These are phyloP conservation scores for Hymenoscyphus linearis DNA, from an alignment of 2,329 filamentous ascomycete genomes.

Conservation along the genomic window DNA sequence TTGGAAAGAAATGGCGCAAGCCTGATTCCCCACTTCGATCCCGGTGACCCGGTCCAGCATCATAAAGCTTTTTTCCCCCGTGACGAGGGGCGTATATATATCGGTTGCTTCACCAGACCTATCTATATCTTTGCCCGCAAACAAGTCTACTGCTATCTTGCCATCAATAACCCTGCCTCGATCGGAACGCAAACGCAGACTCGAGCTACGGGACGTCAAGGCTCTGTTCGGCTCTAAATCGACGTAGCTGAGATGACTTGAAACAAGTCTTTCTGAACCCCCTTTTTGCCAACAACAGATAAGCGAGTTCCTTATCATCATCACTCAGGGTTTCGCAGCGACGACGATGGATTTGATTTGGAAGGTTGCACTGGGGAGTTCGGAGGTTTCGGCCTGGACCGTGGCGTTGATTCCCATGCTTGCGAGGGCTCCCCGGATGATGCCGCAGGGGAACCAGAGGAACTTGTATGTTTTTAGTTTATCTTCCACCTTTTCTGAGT, in stretches of 20 bases:
- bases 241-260: too few species aligned
- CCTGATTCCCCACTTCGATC: neutral
- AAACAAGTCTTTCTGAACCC: too few species aligned
- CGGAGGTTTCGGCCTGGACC: conserved; percentile 83
- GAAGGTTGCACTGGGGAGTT: conserved; percentile 84
- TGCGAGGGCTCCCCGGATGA: conserved; percentile 88
- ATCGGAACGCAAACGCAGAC: too few species aligned
- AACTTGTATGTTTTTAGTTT: conserved; percentile 49
- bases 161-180: too few species aligned
- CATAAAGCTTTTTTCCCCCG: neutral
- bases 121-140: neutral
- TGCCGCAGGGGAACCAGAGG: conserved; percentile 89
- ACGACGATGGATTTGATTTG: conserved; percentile 76
- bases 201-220: too few species aligned
- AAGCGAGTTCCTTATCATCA: neutral
- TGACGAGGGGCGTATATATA: neutral
- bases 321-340: neutral
- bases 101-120: neutral
- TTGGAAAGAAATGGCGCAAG: neutral
- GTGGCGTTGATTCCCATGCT: conserved; percentile 86
- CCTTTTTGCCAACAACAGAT: too few species aligned
- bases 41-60: neutral
- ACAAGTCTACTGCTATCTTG: too few species aligned
- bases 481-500: neutral
- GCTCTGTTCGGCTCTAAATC: too few species aligned